Conservation (phyloP, 2,329 filamentous ascomycete species). For the Akanthomyces lecanii region DNA sequence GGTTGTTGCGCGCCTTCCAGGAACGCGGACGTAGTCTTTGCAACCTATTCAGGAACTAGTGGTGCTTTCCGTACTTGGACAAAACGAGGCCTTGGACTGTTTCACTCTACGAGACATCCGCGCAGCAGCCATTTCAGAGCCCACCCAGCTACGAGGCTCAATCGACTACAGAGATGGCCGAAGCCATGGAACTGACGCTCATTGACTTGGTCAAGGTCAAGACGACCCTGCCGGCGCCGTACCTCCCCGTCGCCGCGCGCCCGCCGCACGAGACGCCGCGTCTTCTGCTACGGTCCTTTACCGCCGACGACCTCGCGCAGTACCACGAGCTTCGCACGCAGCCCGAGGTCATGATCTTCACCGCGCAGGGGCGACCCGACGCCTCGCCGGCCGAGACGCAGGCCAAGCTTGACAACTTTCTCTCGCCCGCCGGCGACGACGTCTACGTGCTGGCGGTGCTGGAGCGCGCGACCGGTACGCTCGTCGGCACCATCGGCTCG, state of each 20-base stretch:
- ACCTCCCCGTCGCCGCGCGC: conserved; percentile 38
- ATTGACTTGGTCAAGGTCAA: conserved; percentile 37
- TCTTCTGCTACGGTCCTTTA: conserved; percentile 50
- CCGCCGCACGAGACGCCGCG: conserved; percentile 45
- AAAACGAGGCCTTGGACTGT: background rate
- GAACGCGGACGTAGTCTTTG: background rate
- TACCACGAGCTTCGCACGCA: conserved; percentile 51
- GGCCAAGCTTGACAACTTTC: conserved; percentile 34
- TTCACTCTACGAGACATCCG: background rate
- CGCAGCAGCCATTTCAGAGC: background rate
- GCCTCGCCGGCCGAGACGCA: conserved; percentile 40
- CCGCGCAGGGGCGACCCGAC: conserved; percentile 40
- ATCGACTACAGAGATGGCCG: background rate
- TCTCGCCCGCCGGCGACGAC: conserved; percentile 46
- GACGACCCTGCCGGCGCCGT: conserved; percentile 42
- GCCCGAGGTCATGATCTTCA: conserved; percentile 60
- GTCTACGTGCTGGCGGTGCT: conserved; percentile 56
- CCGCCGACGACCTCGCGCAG: conserved; percentile 45
- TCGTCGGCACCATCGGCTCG: conserved; percentile 49
- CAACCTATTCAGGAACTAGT: background rate
- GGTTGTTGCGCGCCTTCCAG: background rate
- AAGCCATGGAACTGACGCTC: background rate
- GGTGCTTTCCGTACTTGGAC: background rate
- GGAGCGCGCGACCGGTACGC: conserved; percentile 41
- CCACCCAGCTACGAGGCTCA: background rate